Evolutionary conservation across 805 yeast genomes (phyloP), one percentile per base, ranked within the genome.

Genomic region (Saccharomycopsis guyanensis): DNA sequence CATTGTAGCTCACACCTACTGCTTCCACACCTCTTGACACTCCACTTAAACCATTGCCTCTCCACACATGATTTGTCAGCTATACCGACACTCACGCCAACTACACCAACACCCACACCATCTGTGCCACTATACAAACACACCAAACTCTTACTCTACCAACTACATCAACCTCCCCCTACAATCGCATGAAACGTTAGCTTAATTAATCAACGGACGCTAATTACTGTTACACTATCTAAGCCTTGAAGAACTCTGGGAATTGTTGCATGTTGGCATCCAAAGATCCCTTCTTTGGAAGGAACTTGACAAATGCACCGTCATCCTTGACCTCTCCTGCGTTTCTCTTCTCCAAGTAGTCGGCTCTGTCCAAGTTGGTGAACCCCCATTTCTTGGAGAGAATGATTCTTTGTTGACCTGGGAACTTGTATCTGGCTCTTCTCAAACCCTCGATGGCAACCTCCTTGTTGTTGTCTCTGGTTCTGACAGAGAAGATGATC

Each of bases 391-490:
- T 93, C 94, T 93, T 93, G 63, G 99, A 93, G 74, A 93, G 76
- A 68, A 93, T 93, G 70, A 93, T 93, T 82, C 82, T 91, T 78
- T 93, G 99, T 80, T 93, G 99, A 80, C 99, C 99, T 74, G 99
- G 99, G 97, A 93, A 93, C 91, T 93, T 93, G 86, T 93, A 93
- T 81, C 97, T 91, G 60, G 97, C 95, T 83, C 99, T 91, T 82
- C 98, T 91, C 73, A 93, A 86, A 80, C 91, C 98, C 81, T 93
- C 99, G 66, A 93, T 78, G 61, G 87, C 96, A 70, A 86, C 94
- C 53, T 77, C 96, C 82, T 91, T 88, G 96, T 88, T 89, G 67
- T 81, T 73, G 76, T 93, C 98, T 82, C 84, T 91, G 75, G 97
- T 86, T 81, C 98, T 91, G 72, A 87, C 87, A 60, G 97, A 91